Evolutionary conservation across 257 asterid genomes (phyloP).

Genomic region (Nicotiana knightiana): DNA sequence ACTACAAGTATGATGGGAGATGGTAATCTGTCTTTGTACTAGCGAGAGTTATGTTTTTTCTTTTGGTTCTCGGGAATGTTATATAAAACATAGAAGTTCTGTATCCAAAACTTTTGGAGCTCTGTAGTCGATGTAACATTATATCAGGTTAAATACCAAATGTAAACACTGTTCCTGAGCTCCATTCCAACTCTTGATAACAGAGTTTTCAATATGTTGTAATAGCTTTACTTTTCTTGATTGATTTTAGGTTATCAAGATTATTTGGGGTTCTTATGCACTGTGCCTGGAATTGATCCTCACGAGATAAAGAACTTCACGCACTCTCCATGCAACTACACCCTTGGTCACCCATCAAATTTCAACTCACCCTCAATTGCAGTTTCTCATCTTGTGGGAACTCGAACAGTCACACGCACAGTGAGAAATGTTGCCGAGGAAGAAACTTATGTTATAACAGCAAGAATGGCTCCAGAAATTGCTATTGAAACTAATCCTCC

Average conservation of each 20-base stretch:
- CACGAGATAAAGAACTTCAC: slow-evolving; percentile 66
- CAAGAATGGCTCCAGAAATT: slow-evolving; percentile 82
- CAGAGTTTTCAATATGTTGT: not conserved
- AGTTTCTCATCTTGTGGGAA: slow-evolving; percentile 85
- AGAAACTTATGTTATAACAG: slow-evolving; percentile 81
- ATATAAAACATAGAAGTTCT: not conserved
- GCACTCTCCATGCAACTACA: slow-evolving; percentile 80
- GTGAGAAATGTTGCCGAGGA: slow-evolving; percentile 82
- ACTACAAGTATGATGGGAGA: not conserved
- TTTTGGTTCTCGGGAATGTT: not conserved
- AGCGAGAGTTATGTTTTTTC: not conserved
- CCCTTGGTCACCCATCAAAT: slow-evolving; percentile 80
- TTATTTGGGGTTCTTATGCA: slow-evolving; percentile 92
- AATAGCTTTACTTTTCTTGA: slow-evolving; percentile 9
- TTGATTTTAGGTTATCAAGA: slow-evolving; percentile 61
- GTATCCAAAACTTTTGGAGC: not conserved
- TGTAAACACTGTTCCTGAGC: not conserved
- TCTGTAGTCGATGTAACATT: not conserved
- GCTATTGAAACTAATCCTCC: slow-evolving; percentile 88
- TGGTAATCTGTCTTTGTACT: not conserved
- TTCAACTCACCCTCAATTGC: slow-evolving; percentile 82
- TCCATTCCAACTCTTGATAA: not conserved
- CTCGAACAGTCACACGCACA: slow-evolving; percentile 65
- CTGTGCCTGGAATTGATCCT: slow-evolving; percentile 70
- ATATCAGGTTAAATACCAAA: not conserved